Evolutionary conservation across 495 filamentous ascomycete species (phyloP).

Genomic region (Immersiella caudata): DNA sequence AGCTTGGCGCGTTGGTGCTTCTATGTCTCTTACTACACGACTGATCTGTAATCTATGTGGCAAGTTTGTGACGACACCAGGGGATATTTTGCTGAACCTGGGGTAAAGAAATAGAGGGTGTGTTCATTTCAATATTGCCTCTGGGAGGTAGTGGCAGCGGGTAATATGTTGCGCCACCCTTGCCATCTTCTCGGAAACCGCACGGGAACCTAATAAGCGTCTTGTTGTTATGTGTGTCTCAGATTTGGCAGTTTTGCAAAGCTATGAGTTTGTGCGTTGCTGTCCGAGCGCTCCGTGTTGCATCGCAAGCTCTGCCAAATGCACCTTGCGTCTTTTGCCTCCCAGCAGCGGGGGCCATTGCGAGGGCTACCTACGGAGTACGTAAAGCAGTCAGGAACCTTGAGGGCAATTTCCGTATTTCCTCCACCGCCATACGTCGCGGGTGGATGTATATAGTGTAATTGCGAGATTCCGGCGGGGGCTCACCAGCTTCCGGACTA

Average conservation of each 20-base stretch:
- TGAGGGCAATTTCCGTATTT: too few relatives aligned
- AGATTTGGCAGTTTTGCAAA: background rate
- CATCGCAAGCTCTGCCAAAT: background rate
- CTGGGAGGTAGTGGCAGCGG: background rate
- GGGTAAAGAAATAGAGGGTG: background rate
- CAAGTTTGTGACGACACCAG: constrained; percentile 1
- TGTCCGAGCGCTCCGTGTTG: background rate
- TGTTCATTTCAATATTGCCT: background rate
- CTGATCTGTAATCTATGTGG: constrained; percentile 1
- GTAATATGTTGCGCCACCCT: background rate
- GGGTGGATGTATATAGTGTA: too few relatives aligned
- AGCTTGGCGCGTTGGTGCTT: background rate
- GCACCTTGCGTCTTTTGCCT: background rate
- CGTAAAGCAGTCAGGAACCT: too few relatives aligned
- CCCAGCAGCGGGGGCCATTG: background rate
- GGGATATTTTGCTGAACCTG: constrained; percentile 6
- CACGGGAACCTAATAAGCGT: background rate
- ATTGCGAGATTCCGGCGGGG: too few relatives aligned
- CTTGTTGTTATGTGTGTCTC: constrained; percentile 6
- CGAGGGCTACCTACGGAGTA: too few relatives aligned
- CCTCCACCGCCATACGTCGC: too few relatives aligned
- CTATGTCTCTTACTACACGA: background rate
- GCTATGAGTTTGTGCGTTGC: background rate
- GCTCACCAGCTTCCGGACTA: too few relatives aligned
- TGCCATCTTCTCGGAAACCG: background rate